Conservation (phyloP, 2,329 filamentous ascomycete genomes). For the Aspergillus neoniger region DNA sequence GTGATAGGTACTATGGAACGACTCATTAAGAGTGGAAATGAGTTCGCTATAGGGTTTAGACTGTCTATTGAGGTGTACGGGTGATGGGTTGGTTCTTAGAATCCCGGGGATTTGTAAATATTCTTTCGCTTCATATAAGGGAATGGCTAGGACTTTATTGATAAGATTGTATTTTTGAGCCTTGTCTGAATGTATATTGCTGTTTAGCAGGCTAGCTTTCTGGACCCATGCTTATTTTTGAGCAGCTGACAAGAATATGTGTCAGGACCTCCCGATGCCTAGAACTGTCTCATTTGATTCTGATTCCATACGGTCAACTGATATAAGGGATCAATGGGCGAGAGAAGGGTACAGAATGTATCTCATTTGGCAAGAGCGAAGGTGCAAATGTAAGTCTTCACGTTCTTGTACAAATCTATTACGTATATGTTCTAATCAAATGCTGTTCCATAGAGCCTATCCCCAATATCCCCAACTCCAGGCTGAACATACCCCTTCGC, state of each 20-base stretch:
- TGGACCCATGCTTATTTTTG: too few relatives aligned
- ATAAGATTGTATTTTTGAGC: too few relatives aligned
- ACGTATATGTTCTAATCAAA: constrained; percentile 3
- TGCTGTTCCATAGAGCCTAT: constrained; percentile 30
- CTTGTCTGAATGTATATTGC: neutral
- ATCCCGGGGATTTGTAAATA: neutral
- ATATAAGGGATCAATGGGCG: too few relatives aligned
- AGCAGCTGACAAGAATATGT: too few relatives aligned
- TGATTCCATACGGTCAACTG: too few relatives aligned
- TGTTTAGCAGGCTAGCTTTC: neutral
- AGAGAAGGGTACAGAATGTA: too few relatives aligned
- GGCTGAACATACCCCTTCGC: constrained; percentile 30
- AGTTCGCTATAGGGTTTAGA: neutral
- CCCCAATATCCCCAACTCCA: constrained; percentile 33
- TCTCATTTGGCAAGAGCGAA: too few relatives aligned
- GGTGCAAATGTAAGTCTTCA: too few relatives aligned
- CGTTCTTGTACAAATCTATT: neutral
- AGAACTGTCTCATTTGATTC: too few relatives aligned
- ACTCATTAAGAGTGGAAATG: neutral
- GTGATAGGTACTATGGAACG: constrained; percentile 36
- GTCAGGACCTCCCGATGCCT: too few relatives aligned
- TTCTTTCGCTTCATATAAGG: neutral
- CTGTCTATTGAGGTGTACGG: neutral
- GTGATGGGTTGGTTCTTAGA: too few relatives aligned
- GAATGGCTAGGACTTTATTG: too few relatives aligned